Conservation (phyloP, 306 rosid genomes). For the Citrullus colocynthis region DNA sequence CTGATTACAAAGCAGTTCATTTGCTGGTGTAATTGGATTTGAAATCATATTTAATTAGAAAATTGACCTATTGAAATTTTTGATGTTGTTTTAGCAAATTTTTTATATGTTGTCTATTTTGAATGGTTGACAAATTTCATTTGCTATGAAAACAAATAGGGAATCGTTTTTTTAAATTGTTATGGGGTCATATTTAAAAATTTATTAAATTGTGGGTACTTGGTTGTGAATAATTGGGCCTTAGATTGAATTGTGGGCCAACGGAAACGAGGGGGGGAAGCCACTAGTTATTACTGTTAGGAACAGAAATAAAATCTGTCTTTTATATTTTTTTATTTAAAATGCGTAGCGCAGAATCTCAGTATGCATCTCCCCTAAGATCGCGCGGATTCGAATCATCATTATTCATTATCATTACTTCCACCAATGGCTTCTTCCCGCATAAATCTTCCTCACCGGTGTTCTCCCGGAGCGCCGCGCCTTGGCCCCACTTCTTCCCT, state of each 20-base stretch:
- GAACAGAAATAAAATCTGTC: neutral
- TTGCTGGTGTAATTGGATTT: too few relatives aligned
- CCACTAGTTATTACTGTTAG: neutral
- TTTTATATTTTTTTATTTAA: neutral
- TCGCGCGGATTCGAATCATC: neutral
- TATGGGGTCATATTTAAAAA: too few relatives aligned
- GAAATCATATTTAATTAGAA: too few relatives aligned
- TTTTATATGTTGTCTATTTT: too few relatives aligned
- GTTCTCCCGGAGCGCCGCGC: slow-evolving; percentile 23
- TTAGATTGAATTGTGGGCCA: neutral
- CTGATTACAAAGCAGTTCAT: too few relatives aligned
- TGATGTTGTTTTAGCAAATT: too few relatives aligned
- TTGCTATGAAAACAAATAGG: too few relatives aligned
- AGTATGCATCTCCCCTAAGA: neutral
- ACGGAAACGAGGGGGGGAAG: neutral
- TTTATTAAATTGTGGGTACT: too few relatives aligned
- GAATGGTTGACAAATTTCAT: too few relatives aligned
- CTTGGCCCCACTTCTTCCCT: slow-evolving; percentile 10
- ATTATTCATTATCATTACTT: neutral
- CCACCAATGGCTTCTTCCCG: slow-evolving; percentile 16
- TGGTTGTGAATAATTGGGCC: neutral
- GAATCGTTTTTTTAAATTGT: too few relatives aligned
- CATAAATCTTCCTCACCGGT: slow-evolving; percentile 16
- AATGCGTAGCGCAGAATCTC: neutral
- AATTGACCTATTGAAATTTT: too few relatives aligned